Evolutionary conservation across 2,329 filamentous ascomycete species (phyloP).

Genomic region (Epichloe scottii): DNA sequence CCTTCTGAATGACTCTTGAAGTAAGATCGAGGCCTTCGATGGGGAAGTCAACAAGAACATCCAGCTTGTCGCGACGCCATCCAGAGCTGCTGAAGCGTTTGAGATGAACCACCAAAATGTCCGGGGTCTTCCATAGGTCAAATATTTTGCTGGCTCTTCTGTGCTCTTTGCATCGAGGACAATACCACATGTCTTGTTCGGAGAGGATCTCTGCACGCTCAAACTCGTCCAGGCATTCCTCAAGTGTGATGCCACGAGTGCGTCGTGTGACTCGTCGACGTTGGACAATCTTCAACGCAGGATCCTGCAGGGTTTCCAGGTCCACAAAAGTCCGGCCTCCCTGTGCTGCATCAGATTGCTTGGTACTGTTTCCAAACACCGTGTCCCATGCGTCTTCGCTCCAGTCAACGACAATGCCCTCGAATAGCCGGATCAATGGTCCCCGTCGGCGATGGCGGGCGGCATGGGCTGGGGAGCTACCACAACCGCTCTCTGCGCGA

Average conservation of each 20-base stretch:
- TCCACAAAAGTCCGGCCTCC: constrained; percentile 47
- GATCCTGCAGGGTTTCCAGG: constrained; percentile 43
- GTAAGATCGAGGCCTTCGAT: constrained; percentile 76
- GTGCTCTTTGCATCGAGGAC: constrained; percentile 88
- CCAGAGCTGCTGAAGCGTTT: constrained; percentile 88
- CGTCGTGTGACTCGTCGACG: constrained; percentile 43
- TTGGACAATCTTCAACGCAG: constrained; percentile 53
- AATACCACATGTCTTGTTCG: constrained; percentile 96
- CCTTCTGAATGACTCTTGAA: constrained; percentile 63
- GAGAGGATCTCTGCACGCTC: constrained; percentile 88
- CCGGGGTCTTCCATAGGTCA: constrained; percentile 91
- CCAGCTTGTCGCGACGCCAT: constrained; percentile 78
- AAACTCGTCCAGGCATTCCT: constrained; percentile 89
- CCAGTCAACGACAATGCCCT: constrained; percentile 86
- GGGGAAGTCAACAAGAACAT: constrained; percentile 83
- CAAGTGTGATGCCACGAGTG: constrained; percentile 60
- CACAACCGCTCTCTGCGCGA: constrained; percentile 19
- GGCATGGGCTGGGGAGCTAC: constrained; percentile 25
- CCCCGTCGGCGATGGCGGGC: constrained; percentile 34
- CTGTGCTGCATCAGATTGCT: constrained; percentile 30
- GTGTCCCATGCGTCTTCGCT: constrained; percentile 53
- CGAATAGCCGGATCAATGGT: constrained; percentile 64
- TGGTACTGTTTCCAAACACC: constrained; percentile 46
- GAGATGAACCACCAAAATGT: constrained; percentile 87
- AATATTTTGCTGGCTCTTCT: constrained; percentile 90